These are phyloP conservation scores for Sarcodon aspratus DNA, from an alignment of 768 basidiomycete species.

Conservation along the genomic window DNA sequence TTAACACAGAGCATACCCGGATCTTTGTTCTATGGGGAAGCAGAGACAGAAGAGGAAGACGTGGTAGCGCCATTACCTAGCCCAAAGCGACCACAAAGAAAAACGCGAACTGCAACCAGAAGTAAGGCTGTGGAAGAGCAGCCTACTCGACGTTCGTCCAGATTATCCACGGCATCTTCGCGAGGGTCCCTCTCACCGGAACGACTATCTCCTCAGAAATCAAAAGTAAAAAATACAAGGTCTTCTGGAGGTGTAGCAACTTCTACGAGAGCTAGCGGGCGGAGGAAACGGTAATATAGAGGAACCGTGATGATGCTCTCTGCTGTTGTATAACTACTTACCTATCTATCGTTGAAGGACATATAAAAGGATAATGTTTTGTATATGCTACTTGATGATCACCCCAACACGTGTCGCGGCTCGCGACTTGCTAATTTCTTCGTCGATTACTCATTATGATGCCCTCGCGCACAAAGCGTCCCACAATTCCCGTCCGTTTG, in stretches of 20 bases:
- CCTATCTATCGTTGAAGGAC: too few species aligned
- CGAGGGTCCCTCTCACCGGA: constrained; percentile 21
- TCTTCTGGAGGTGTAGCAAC: constrained; percentile 4
- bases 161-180: constrained; percentile 22
- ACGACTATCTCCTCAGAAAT: constrained; percentile 11
- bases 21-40: constrained; percentile 13
- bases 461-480: too few species aligned
- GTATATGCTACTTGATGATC: too few species aligned
- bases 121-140: constrained; percentile 9
- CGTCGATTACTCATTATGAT: too few species aligned
- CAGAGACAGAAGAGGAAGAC: constrained; percentile 22
- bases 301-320: too few species aligned
- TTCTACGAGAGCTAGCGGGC: constrained; percentile 17
- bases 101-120: constrained; percentile 8
- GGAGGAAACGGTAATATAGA: constrained; percentile 15
- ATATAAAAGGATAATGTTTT: too few species aligned
- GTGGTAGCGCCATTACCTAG: constrained; percentile 21
- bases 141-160: constrained; percentile 25
- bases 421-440: too few species aligned
- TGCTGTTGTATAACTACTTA: too few species aligned
- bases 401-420: too few species aligned
- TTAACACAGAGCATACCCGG: constrained; percentile 16
- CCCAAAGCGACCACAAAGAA: constrained; percentile 9
- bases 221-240: constrained; percentile 13
- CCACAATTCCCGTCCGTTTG: too few species aligned